Base-by-base conservation (phyloP, 805 yeast genomes). In the Kodamaea hsintzibuensis region DNA sequence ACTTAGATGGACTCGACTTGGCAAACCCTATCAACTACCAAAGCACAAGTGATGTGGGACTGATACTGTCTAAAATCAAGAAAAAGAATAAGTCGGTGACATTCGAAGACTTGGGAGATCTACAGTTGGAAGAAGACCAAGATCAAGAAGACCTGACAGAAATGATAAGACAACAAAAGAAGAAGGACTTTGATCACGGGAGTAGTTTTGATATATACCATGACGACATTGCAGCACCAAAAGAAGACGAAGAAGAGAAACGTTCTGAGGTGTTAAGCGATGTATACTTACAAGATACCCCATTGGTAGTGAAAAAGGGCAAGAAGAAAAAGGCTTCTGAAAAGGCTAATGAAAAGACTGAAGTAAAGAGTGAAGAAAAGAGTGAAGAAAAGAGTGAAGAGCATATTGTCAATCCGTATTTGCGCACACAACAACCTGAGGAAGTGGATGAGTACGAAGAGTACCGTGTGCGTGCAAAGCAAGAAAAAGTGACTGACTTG, bases 191-290 rank as follows among this genome's bases (percentile, higher is more conserved):
- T 47, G 54, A 62, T 14, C 56, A 58, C 44, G 57, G 59, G 49
- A 14, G 22, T 5, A 57, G 58, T 53, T 63, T 58, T 48, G 58
- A 62, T n/a, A 57, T 68, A 18, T 55, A 62, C 1, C 64, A 58
- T 45, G 70, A 62, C 7, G 71, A 64, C 5, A 54, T 64, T 12
- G 27, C 39, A 12, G 37, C 55, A 3, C 57, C 25, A 42, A 39
- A 43, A 3, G 47, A 25, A 7, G 33, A 42, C 9, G 66, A 68
- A 30, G 76, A 74, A 44, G 76, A 72, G 14, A 72, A 69, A 54
- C 60, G 60, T 30, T 73, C 74, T 1, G 83, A 79, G 50, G 69
- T 75, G 3, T 62, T 76, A 22, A 75, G 80, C 57, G 82, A 79
- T 46, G 57, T 70, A 0, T 72, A 63, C 47, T 71, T 74, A 3